Evolutionary conservation across 495 filamentous ascomycete genomes (phyloP), one percentile per base, ranked within the genome.

Genomic region (Trichoderma reesei): DNA sequence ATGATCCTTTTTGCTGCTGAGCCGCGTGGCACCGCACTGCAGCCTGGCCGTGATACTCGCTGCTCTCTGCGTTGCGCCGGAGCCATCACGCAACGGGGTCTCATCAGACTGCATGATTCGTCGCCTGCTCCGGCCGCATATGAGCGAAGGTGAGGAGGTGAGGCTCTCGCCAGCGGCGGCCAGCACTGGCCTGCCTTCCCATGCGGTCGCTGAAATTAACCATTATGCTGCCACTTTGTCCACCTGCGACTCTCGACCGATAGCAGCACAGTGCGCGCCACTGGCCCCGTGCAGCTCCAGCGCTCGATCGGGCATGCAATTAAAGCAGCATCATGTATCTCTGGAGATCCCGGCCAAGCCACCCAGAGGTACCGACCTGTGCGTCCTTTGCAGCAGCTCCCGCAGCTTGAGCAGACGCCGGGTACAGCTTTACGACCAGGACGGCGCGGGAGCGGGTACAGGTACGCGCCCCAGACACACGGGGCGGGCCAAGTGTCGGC

Each of bases 181-280:
- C 5, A 14, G 16, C 5, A 9, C 31, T 56, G 4, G 26, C 13
- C 51, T 56, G 51, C 51, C 9, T 54, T 9, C 46, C n/a, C 26
- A 31, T 56, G 48, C 48, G 48, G 18, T 26, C 10, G 51, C 20
- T 56, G 51, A 56, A 56, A 56, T 56, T 56, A 56, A 44, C 51
- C 20, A 14, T 56, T 26, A 56, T 56, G 51, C 51, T 26, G 26
- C 26, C 26, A 26, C 26, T 26, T 56, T 7, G 18, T 31, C 16
- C 31, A 26, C 51, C 51, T 56, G 26, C 26, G 26, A 26, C 26
- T 26, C 26, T 26, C 26, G 46, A 16, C 10, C 41, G 51, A 33
- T 56, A 56, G 16, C 44, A 18, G 44, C 44, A 48, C 51, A 34
- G 51, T 56, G 34, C 26, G 44, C 51, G 51, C 51, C 51, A 56